phyloP scores from a whole-genome alignment of 2,329 filamentous ascomycete genomes.

The Beauveria medogensis region DNA sequence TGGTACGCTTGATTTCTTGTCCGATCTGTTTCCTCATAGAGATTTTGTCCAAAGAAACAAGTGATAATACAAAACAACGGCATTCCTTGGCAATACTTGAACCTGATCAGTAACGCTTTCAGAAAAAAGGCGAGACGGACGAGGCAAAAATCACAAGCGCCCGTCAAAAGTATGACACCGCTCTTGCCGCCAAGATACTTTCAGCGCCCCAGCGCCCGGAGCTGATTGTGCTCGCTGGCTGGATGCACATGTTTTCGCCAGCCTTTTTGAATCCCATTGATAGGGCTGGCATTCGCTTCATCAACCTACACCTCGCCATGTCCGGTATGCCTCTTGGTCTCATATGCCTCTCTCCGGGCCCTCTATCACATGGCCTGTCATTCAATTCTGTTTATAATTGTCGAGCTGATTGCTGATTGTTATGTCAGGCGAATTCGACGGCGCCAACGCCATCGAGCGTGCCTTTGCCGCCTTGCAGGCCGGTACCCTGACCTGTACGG shows the following conservation, averaged over 20 bases:
- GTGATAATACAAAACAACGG: slow-evolving; percentile 11
- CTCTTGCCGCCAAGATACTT: slow-evolving; percentile 62
- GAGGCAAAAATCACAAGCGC: slow-evolving; percentile 52
- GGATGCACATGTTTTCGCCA: slow-evolving; percentile 74
- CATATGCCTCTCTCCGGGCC: too few species aligned
- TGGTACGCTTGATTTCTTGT: background rate
- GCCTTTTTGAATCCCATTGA: slow-evolving; percentile 63
- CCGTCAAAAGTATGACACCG: slow-evolving; percentile 64
- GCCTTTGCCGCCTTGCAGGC: too few species aligned
- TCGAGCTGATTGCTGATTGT: too few species aligned
- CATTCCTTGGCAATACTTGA: slow-evolving; percentile 75
- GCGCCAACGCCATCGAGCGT: slow-evolving; percentile 59
- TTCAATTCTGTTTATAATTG: too few species aligned
- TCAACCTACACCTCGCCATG: slow-evolving; percentile 66
- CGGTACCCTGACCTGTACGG: too few species aligned
- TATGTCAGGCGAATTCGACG: slow-evolving; percentile 55
- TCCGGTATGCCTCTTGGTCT: slow-evolving; percentile 5
- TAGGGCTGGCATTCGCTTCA: slow-evolving; percentile 55
- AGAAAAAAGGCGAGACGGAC: slow-evolving; percentile 48
- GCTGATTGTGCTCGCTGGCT: slow-evolving; percentile 73
- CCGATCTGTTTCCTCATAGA: too few species aligned
- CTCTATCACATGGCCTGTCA: too few species aligned
- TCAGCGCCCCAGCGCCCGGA: slow-evolving; percentile 48
- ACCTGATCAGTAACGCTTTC: slow-evolving; percentile 63
- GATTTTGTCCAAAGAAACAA: rapidly evolving